These are phyloP conservation scores for Eucalyptus cloeziana DNA, from an alignment of 345 rosid genomes.

Conservation along the genomic window DNA sequence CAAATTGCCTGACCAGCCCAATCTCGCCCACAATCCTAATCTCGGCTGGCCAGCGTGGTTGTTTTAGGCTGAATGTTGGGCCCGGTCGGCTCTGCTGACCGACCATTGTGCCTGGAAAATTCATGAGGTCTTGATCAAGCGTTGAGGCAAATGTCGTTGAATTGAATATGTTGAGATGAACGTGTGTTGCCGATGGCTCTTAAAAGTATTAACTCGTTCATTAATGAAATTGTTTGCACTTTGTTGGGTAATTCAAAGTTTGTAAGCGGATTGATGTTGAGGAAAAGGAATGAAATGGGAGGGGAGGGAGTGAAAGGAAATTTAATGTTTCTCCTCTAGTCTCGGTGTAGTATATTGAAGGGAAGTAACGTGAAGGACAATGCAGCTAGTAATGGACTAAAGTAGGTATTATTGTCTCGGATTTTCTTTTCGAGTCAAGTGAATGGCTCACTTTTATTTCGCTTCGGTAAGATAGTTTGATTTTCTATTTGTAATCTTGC, in stretches of 20 bases:
- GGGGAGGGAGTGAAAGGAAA: not conserved
- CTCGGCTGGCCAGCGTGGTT: not conserved
- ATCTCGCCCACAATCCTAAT: not conserved
- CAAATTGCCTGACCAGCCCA: not conserved
- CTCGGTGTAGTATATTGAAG: not conserved
- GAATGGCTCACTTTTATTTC: no score
- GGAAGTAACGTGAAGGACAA: not conserved
- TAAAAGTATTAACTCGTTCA: not conserved
- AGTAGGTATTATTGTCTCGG: no score
- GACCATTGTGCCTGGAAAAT: not conserved
- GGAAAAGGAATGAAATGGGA: not conserved
- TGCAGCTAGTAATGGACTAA: not conserved
- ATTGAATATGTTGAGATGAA: not conserved
- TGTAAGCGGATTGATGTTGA: not conserved
- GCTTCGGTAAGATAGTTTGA: no score
- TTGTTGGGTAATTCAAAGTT: not conserved
- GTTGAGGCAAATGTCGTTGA: not conserved
- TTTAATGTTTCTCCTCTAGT: not conserved
- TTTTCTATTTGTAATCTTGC: no score
- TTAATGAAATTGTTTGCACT: not conserved
- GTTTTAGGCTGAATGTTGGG: not conserved
- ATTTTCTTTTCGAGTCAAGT: no score
- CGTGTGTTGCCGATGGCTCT: no score
- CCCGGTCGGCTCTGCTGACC: not conserved
- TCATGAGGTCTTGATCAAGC: not conserved